A percentile compares a stretch with the other conserved stretches of the same genome.
Evolutionary conservation across 139 green algal species (phyloP).

Genomic region (Volvox reticuliferus): DNA sequence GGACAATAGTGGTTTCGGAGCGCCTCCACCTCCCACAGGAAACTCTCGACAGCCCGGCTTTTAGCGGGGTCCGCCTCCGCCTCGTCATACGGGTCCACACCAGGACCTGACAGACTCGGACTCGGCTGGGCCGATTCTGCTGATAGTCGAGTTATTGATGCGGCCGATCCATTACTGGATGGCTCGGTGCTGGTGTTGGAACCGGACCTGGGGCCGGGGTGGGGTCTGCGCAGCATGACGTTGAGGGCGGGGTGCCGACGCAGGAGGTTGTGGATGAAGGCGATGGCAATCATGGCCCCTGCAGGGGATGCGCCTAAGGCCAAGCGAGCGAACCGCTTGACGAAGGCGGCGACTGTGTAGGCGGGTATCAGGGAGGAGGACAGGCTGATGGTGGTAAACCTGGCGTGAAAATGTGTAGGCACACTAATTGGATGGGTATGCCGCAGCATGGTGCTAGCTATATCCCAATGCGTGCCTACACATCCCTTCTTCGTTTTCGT

Average conservation of each 20-base stretch:
- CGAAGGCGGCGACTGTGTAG: slow-evolving; percentile 95
- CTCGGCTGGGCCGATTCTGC: no score
- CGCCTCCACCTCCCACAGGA: slow-evolving; percentile 94
- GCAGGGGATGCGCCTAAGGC: slow-evolving; percentile 79
- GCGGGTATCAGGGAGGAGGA: slow-evolving; percentile 91
- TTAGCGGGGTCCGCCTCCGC: slow-evolving; percentile 76
- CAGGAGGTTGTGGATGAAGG: slow-evolving; percentile 97
- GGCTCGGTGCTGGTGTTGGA: not conserved
- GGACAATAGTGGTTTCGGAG: slow-evolving; percentile 89
- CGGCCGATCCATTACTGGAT: not conserved
- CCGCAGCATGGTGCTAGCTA: no score
- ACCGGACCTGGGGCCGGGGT: no score
- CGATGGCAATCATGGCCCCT: slow-evolving; percentile 84
- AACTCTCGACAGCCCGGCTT: slow-evolving; percentile 89
- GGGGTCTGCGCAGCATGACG: slow-evolving; percentile 86
- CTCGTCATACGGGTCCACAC: slow-evolving; percentile 72
- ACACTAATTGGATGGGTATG: no score
- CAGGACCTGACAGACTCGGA: not conserved
- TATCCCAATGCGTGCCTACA: no score
- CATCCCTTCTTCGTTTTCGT: no score
- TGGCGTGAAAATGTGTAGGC: no score
- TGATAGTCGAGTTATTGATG: no score
- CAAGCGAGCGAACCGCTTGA: slow-evolving; percentile 92
- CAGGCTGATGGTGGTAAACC: no score
- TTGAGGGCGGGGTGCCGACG: slow-evolving; percentile 90